Conservation (phyloP, 108 stramenopile genomes). For the Asterionellopsis glacialis region DNA sequence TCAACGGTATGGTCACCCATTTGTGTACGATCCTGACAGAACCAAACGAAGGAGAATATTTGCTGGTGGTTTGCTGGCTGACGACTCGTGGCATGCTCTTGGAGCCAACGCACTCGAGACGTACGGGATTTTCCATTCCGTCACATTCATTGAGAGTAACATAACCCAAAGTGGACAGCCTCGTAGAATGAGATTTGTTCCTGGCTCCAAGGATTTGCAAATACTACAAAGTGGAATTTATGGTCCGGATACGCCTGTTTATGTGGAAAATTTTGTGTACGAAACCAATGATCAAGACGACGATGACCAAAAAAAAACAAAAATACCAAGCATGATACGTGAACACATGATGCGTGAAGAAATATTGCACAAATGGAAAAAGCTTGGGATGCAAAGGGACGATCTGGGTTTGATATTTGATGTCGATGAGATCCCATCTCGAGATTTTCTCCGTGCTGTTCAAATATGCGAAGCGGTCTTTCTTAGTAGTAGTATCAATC, state of each 20-base stretch:
- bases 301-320: no score
- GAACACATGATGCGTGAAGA: slow-evolving; percentile 38
- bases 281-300: not conserved
- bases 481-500: no score
- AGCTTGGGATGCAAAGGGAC: slow-evolving; percentile 44
- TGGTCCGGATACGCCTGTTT: not conserved
- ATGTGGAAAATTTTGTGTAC: not conserved
- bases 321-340: slow-evolving; percentile 15
- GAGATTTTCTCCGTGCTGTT: slow-evolving; percentile 53
- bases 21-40: no score
- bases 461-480: slow-evolving; percentile 34
- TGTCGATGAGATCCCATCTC: slow-evolving; percentile 42
- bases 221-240: slow-evolving; percentile 8
- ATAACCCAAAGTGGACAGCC: slow-evolving; percentile 31
- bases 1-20: no score
- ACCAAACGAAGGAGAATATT: not conserved
- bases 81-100: slow-evolving; percentile 38
- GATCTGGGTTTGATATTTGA: slow-evolving; percentile 53
- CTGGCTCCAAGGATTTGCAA: slow-evolving; percentile 17
- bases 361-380: slow-evolving; percentile 42
- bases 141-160: slow-evolving; percentile 54
- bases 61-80: slow-evolving; percentile 26
- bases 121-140: slow-evolving; percentile 43
- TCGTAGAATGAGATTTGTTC: slow-evolving; percentile 25
- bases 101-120: slow-evolving; percentile 31